phyloP scores from a whole-genome alignment of 2,329 filamentous ascomycete species.

The Fusarium anthophilum region DNA sequence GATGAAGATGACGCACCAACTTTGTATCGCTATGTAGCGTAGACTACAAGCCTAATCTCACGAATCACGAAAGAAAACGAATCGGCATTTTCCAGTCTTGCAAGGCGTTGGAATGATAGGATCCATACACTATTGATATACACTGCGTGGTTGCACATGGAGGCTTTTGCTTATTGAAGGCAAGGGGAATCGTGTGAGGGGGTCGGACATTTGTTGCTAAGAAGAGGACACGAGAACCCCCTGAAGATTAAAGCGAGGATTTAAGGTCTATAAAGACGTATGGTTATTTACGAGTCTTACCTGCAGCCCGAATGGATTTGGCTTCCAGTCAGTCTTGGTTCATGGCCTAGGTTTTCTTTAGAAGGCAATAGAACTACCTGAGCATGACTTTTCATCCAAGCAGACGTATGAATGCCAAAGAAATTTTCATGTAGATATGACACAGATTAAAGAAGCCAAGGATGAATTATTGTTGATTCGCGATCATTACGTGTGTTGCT shows the following conservation, averaged over 20 bases:
- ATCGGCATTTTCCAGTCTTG: conserved; percentile 22
- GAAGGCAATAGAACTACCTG: not conserved
- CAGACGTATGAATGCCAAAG: not conserved
- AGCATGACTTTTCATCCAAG: not conserved
- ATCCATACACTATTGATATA: conserved; percentile 27
- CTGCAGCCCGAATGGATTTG: not conserved
- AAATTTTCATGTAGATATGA: not conserved
- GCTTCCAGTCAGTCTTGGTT: not conserved
- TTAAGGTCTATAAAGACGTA: not conserved
- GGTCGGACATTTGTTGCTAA: not conserved
- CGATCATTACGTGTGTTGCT: not conserved
- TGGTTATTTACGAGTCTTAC: not conserved
- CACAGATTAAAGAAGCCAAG: not conserved
- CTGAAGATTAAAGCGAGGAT: not conserved
- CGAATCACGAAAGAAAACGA: conserved; percentile 39
- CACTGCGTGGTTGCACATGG: conserved; percentile 17
- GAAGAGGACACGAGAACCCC: not conserved
- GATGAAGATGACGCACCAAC: conserved; percentile 73
- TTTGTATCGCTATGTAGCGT: conserved; percentile 78
- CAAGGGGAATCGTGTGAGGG: not conserved
- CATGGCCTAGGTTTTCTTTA: not conserved
- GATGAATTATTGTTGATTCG: not conserved
- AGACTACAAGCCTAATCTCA: conserved; percentile 31
- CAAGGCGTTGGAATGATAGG: conserved; percentile 36
- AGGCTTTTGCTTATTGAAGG: conserved; percentile 6